Evolutionary conservation across 73 alveolate species (phyloP), one percentile per base, ranked within the genome.

Genomic region (Stentor coeruleus): DNA sequence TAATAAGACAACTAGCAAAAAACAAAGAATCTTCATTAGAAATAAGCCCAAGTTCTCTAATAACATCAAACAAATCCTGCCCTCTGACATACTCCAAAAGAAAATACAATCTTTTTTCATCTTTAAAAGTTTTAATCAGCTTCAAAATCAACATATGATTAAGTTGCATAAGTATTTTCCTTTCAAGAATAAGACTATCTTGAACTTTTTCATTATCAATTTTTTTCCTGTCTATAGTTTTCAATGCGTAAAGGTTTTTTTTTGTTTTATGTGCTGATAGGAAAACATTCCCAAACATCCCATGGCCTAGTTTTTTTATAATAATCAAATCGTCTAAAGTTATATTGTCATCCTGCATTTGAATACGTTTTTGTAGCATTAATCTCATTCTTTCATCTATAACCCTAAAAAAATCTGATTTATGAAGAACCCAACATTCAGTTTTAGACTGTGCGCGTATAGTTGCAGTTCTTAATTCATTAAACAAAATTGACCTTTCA

Each of bases 1-100:
- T 59, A 30, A 93, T 86, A 74, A 93, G 82, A 80, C 91, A 92
- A 4, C 91, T 86, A 72, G 91, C 83, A 81, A 91, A 93, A 84
- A 89, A 86, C 77, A 83, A 82, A 15, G 90, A 92, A 55, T 55
- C 72, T 15, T 55, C 20, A 55, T n/a, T 55, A n/a, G 15, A 15
- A n/a, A 55, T 15, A 55, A 55, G 72, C 20, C 72, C 72, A 55
- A n/a, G 26, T 55, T 55, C 15, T n/a, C 20, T 55, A 15, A 15
- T 15, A 55, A 55, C 20, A 15, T 55, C 72, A n/a, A 55, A 15
- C 15, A 55, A 55, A n/a, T 55, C 72, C 15, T n/a, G n/a, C 20
- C 72, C 72, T 55, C 15, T 15, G 72, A 55, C 72, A 55, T 15
- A 55, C 20, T 55, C 72, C 20, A n/a, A 15, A 15, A 55, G n/a